Conservation (phyloP, 495 filamentous ascomycete species). For the Pseudevernia furfuracea region DNA sequence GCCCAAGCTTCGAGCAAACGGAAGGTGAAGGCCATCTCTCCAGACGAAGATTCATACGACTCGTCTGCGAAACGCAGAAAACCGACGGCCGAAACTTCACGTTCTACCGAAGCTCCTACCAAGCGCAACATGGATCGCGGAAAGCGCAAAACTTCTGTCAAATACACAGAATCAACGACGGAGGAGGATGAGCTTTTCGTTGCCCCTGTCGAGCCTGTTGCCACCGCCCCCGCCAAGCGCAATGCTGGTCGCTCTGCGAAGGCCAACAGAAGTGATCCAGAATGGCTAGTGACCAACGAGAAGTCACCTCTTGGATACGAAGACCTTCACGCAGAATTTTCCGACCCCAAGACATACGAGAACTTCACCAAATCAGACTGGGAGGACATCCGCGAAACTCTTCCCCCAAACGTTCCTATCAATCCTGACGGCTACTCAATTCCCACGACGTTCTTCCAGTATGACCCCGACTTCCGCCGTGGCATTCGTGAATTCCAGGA, state of each 20-base stretch:
- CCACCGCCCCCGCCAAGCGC: constrained; percentile 16
- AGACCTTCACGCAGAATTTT: constrained; percentile 51
- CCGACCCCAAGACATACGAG: constrained; percentile 51
- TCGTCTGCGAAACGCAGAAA: not conserved
- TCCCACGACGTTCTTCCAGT: constrained; percentile 41
- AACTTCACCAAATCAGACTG: constrained; percentile 49
- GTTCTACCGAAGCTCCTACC: not conserved
- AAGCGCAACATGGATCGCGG: constrained; percentile 15
- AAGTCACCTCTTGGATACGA: constrained; percentile 47
- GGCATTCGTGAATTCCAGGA: constrained; percentile 48
- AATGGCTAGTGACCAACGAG: constrained; percentile 48
- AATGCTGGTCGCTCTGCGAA: constrained; percentile 14
- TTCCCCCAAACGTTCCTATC: constrained; percentile 45
- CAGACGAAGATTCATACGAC: not conserved
- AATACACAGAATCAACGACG: constrained; percentile 8
- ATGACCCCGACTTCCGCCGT: constrained; percentile 45
- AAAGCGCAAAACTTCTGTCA: not conserved
- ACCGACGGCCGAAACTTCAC: not conserved
- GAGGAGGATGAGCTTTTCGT: constrained; percentile 2
- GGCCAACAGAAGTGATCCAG: constrained; percentile 39
- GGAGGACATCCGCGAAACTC: constrained; percentile 44
- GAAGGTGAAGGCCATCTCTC: not conserved
- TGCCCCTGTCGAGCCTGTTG: constrained; percentile 8
- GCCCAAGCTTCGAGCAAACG: not conserved
- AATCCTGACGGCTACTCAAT: constrained; percentile 34